phyloP scores from a whole-genome alignment of 768 basidiomycete genomes.

The Lentinula sp. region DNA sequence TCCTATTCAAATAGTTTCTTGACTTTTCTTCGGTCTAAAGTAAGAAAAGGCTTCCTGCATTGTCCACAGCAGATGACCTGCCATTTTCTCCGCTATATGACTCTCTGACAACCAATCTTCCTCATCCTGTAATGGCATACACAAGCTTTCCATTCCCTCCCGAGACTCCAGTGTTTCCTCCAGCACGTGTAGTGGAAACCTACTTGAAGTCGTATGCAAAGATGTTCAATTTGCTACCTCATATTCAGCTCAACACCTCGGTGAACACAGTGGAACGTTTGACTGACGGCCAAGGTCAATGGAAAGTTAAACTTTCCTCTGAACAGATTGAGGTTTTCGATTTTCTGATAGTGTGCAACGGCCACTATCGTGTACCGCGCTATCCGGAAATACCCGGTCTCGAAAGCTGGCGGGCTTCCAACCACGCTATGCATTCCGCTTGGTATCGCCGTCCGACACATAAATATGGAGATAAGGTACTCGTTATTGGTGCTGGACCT shows the following conservation, averaged over 20 bases:
- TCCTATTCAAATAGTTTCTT: slow-evolving; percentile 1
- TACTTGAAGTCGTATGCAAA: slow-evolving; percentile 67
- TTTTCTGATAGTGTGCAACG: slow-evolving; percentile 68
- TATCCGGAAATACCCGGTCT: slow-evolving; percentile 59
- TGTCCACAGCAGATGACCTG: slow-evolving; percentile 35
- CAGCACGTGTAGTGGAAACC: slow-evolving; percentile 49
- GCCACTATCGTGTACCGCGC: slow-evolving; percentile 63
- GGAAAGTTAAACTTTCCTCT: slow-evolving; percentile 43
- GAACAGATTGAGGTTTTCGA: slow-evolving; percentile 42
- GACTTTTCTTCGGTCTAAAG: not conserved
- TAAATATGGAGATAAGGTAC: slow-evolving; percentile 37
- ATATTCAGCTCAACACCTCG: slow-evolving; percentile 56
- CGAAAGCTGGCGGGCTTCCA: slow-evolving; percentile 43
- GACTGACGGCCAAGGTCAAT: slow-evolving; percentile 20
- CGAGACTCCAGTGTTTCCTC: slow-evolving; percentile 64
- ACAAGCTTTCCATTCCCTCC: slow-evolving; percentile 61
- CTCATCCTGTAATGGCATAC: slow-evolving; percentile 74
- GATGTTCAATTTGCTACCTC: slow-evolving; percentile 51
- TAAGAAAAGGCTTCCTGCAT: slow-evolving; percentile 46
- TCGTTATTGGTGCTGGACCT: slow-evolving; percentile 50
- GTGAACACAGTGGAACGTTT: slow-evolving; percentile 44
- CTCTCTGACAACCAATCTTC: slow-evolving; percentile 75
- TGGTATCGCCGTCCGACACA: slow-evolving; percentile 51
- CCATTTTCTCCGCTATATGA: slow-evolving; percentile 73
- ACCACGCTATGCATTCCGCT: slow-evolving; percentile 57